Base-by-base conservation (phyloP, 345 rosid species). In the Bruguiera parviflora region DNA sequence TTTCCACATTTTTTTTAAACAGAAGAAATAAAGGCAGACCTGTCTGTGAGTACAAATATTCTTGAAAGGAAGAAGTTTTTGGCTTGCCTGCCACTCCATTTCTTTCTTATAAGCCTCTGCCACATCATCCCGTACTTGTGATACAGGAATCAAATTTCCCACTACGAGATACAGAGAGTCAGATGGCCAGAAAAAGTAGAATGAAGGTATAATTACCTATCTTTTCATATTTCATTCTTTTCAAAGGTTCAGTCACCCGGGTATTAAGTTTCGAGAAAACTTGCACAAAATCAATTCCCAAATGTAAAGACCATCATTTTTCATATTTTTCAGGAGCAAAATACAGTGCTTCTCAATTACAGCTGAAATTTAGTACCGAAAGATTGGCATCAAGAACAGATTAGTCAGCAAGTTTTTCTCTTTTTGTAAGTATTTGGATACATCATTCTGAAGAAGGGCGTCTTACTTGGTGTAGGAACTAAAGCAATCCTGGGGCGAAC, bases 401-500 rank as follows among this genome's bases (percentile, higher is more conserved):
- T 25, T 18, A 63, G 66, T 6, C 0, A 15, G 25, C 31, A 8
- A 5, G 32, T 16, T 8, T 9, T 13, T 27, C 18, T 9, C 16
- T 9, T 58, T 58, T 8, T 9, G 9, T 29, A 16, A 27, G 19
- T 3, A 58, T 22, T 22, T 27, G 18, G 32, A 58, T 15, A 28
- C 18, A 46, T 13, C 35, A 69, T 67, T 59, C 43, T 9, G 19
- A 29, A 28, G 61, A 72, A 29, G 69, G 61, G 22, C 18, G 31
- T 69, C 96, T 86, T 87, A 94, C 98, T 85, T 24, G 98, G 87
- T 24, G 97, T 94, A 71, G 96, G 92, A 68, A 94, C 89, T 10
- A 74, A 6, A 3, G 84, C 83, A 49, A 89, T 76, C 75, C 80
- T 81, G 15, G 88, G 84, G 65, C 86, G 84, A 63, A 94, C 85